Base-by-base conservation (phyloP, 441 rosid species). In the Pelargonium myrrhifolium region DNA sequence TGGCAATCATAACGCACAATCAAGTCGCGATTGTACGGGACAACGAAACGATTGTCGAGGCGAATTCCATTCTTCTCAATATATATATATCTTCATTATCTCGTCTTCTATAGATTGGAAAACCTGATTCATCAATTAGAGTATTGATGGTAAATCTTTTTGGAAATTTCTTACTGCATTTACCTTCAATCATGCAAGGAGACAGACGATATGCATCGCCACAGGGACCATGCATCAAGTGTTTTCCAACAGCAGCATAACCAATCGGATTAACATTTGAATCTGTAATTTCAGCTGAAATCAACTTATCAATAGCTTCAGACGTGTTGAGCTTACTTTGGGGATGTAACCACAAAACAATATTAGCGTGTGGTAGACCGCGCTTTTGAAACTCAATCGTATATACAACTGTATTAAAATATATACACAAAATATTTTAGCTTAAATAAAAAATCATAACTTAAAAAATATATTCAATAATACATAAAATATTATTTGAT, bases 191-290 rank as follows among this genome's bases (percentile, higher is more conserved):
- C 65, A 69, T 70, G 7, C 66, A 76, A 1, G 64, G 66, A 0
- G 60, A 6, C 1, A 9, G 0, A 6, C 0, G 26, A 9, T 12
- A 24, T 1, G 0, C 1, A 4, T 1, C 1, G 0, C 72, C 68
- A 51, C 74, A 66, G 5, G 75, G 75, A 0, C 67, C 72, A 40
- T 70, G 72, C 1, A 67, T 59, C 77, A 3, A 12, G 53, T 11
- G 15, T 9, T 65, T 59, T 1, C 21, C 28, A 0, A 68, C 76
- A 9, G 37, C 14, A 0, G 58, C n/a, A 18, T 9, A 73, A 7
- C 55, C 68, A 22, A 37, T n/a, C 0, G 40, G 71, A n/a, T 69
- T 67, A 2, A 4, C 0, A 0, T 1, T n/a, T 5, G 45, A 14
- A 15, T 78, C 6, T 0, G 68, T 73, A 2, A 77, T 10, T 24